Base-by-base conservation (phyloP, 1,284 basidiomycete species). In the Farysia itapuensis region DNA sequence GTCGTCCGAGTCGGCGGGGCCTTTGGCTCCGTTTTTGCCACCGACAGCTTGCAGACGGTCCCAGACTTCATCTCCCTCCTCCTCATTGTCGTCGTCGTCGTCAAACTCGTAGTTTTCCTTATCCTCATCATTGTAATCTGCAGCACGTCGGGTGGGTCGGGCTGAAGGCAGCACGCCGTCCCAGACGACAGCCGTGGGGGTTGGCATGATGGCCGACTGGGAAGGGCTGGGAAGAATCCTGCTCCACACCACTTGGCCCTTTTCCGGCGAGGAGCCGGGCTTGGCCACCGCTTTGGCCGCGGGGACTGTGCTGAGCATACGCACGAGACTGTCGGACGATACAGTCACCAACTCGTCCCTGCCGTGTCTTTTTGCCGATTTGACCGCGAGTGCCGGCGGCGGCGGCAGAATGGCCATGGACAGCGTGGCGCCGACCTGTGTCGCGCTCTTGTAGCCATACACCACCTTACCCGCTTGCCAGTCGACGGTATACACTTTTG, bases 401-500 rank as follows among this genome's bases (percentile, higher is more conserved):
- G 34, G 35, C 2, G 57, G 57, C 12, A 60, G 46, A 23, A 48
- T 24, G 4, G 43, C 22, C 41, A 60, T 49, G n/a, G 34, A 41
- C 4, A 53, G 30, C 1, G 46, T 46, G 1, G 57, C 44, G 4
- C 57, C 57, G 1, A 53, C 42, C 28, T 52, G 50, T 20, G 34
- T 43, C 34, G 26, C 23, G 1, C 45, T 42, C 33, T 59, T 64
- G 44, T 66, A 71, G 3, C 41, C 39, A 32, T 67, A 71, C n/a
- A 57, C n/a, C 18, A 67, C 42, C 2, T 22, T 16, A 3, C 56
- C 63, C 2, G 41, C 43, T 34, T 46, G 23, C 59, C 58, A 63
- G 23, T 69, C 63, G 14, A 71, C 54, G 0, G 54, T 47, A 24
- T 52, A 71, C 4, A 69, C 15, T 33, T 67, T 65, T 1, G 46